These are phyloP conservation scores for Juglanconis oblonga DNA, from an alignment of 2,329 filamentous ascomycete genomes.

Conservation along the genomic window DNA sequence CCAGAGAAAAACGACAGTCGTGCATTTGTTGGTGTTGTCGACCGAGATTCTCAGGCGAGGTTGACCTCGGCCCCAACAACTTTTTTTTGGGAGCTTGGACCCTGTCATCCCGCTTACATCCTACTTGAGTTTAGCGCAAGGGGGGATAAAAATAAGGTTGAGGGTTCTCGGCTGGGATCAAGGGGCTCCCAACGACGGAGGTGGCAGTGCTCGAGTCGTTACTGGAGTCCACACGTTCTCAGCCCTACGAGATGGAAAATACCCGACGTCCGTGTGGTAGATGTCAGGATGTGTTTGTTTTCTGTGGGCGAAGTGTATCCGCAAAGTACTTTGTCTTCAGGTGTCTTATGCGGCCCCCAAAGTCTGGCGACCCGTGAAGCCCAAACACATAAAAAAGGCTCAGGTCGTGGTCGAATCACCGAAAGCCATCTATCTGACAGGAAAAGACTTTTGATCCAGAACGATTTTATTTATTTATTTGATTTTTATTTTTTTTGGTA, in stretches of 20 bases:
- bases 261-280: background rate
- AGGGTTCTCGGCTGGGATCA: conserved; percentile 7
- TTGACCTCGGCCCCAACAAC: background rate
- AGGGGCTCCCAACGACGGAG: conserved; percentile 5
- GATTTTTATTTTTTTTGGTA: background rate
- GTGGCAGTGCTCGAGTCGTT: conserved; percentile 16
- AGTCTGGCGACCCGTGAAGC: background rate
- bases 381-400: background rate
- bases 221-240: conserved; percentile 11
- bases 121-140: background rate
- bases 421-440: too few species aligned
- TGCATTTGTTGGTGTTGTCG: background rate
- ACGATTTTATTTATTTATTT: too few species aligned
- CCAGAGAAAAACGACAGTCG: background rate
- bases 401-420: background rate
- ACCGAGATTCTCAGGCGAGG: background rate
- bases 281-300: background rate
- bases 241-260: conserved; percentile 7
- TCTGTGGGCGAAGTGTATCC: background rate
- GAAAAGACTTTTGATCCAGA: too few species aligned
- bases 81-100: conserved; percentile 11
- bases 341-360: background rate
- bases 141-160: background rate
- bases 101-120: background rate
- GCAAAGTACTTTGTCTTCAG: background rate